phyloP scores from a whole-genome alignment of 176 grass and related monocot species.

The Eleusine coracana region DNA sequence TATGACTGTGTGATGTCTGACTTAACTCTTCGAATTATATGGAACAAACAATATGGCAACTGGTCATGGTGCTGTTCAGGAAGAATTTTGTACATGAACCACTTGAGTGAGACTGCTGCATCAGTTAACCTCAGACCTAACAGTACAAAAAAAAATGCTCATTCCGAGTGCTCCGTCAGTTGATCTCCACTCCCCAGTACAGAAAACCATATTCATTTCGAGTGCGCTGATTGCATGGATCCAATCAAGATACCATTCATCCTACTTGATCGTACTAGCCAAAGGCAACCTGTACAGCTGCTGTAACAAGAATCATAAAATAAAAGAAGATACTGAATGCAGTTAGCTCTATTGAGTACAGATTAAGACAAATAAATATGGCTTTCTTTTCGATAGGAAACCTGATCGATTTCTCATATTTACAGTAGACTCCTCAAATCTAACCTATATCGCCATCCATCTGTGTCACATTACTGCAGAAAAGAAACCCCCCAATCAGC shows the following conservation, averaged over 20 bases:
- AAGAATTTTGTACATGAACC: neutral
- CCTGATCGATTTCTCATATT: constrained; percentile 44
- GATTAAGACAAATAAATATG: neutral
- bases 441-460: constrained; percentile 32
- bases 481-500: constrained; percentile 4
- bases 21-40: neutral
- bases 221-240: neutral
- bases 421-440: constrained; percentile 34
- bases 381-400: constrained; percentile 16
- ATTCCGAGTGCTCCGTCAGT: neutral
- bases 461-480: constrained; percentile 4
- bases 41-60: neutral
- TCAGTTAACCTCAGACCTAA: neutral
- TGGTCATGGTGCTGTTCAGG: neutral
- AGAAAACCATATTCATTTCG: neutral
- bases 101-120: constrained; percentile 6
- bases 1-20: neutral
- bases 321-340: neutral
- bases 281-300: neutral
- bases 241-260: neutral
- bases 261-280: neutral
- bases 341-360: neutral
- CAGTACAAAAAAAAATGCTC: neutral
- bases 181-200: neutral
- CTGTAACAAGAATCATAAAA: neutral